Evolutionary conservation across 1,284 basidiomycete genomes (phyloP), one percentile per base, ranked within the genome.

Genomic region (Melampsora medusae): DNA sequence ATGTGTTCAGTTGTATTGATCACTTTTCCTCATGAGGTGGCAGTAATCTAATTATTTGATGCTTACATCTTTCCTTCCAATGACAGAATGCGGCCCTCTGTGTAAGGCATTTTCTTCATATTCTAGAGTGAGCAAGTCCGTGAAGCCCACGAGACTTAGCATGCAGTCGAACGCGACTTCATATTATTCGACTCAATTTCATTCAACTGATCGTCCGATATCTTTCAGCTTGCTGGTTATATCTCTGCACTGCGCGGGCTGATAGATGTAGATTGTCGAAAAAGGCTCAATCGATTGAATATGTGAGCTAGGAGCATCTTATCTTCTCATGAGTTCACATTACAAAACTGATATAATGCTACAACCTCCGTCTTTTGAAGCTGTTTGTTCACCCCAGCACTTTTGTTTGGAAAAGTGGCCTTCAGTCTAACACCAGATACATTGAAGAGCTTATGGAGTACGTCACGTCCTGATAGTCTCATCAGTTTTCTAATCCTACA

Each of bases 381-480:
- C 38, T 42, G 81, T 67, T 67, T 82, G 67, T 80, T 83, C 79
- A 82, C 83, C 10, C 82, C 82, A 0, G 80, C 83, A 9, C 79
- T 84, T 48, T 81, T 85, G 31, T 84, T 85, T 79, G 81, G 80
- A 79, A 85, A 85, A 77, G 83, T 85, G 16, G 84, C 84, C 0
- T 85, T 85, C 78, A 81, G 81, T 17, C 80, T 85, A 38, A 83
- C 83, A 10, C 84, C 84, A 1, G 80, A 81, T 33, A 83, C 83
- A 61, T 79, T 85, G 38, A 80, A 79, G 14, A 83, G 84, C 71
- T 80, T 85, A 42, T 80, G 80, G 78, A 81, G 83, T 72, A 33
- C 60, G 69, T n/a, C n/a, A 42, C 50, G 12, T 17, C n/a, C 53
- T 46, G 42, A 69, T 60, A 53, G 19, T 10, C 19, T 25, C 22